These are phyloP conservation scores for Solanum hybrid DNA, from an alignment of 305 asterid genomes.

Conservation along the genomic window DNA sequence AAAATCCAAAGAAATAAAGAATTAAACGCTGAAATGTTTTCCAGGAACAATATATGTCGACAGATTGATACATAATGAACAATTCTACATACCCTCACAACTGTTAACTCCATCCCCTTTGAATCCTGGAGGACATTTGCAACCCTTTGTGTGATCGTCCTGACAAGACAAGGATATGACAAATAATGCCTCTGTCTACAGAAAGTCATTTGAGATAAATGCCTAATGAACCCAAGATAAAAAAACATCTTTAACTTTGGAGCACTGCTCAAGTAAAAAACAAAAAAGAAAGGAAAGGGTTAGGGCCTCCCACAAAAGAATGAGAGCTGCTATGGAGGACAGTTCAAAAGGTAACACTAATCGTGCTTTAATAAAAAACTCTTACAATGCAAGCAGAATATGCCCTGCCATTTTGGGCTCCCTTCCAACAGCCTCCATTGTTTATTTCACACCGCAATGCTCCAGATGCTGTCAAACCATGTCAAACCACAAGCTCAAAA, in stretches of 20 bases:
- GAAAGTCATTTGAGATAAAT: not conserved
- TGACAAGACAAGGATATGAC: slow-evolving; percentile 17
- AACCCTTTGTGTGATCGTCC: slow-evolving; percentile 83
- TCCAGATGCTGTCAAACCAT: slow-evolving; percentile 71
- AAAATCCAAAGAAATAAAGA: not conserved
- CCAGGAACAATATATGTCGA: not conserved
- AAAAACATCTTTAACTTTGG: not conserved
- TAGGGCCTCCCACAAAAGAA: not conserved
- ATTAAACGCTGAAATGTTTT: not conserved
- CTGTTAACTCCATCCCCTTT: slow-evolving; percentile 72
- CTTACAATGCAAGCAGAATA: slow-evolving; percentile 93
- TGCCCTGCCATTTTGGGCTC: slow-evolving; percentile 52
- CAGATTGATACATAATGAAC: not conserved
- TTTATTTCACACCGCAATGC: slow-evolving; percentile 72
- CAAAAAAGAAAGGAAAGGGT: not conserved
- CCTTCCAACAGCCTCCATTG: slow-evolving; percentile 95
- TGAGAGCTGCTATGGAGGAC: not conserved
- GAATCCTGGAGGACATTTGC: slow-evolving; percentile 93
- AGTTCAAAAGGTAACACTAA: not conserved
- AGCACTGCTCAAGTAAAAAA: not conserved
- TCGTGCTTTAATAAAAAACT: not conserved
- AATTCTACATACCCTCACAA: slow-evolving; percentile 60
- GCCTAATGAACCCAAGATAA: not conserved
- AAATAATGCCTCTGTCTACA: not conserved
- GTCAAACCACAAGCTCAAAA: slow-evolving; percentile 14